Evolutionary conservation across 2,329 filamentous ascomycete species (phyloP).

Genomic region (Exophiala viscosa): DNA sequence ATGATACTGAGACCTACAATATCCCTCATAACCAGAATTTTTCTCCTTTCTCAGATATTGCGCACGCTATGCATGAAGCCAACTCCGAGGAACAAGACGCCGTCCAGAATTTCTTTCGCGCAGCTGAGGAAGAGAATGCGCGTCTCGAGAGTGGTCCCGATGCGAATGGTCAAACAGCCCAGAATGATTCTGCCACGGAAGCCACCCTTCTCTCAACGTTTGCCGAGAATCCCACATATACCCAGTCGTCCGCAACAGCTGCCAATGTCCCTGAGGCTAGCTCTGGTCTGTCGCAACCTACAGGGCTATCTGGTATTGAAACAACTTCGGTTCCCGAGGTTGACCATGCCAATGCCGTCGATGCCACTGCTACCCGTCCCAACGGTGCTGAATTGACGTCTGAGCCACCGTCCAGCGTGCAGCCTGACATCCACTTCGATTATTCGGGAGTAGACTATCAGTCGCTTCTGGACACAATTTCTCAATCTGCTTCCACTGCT

Average conservation of each 20-base stretch:
- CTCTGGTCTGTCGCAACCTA: slow-evolving; percentile 5
- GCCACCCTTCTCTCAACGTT: slow-evolving; percentile 17
- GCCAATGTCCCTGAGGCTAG: slow-evolving; percentile 6
- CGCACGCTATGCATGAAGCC: slow-evolving; percentile 24
- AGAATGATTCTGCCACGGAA: slow-evolving; percentile 13
- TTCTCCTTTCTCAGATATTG: slow-evolving; percentile 27
- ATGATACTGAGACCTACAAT: slow-evolving; percentile 60
- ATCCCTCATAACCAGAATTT: slow-evolving; percentile 36
- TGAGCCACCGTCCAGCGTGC: slow-evolving; percentile 11
- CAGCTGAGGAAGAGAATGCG: slow-evolving; percentile 26
- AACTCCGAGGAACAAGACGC: slow-evolving; percentile 29
- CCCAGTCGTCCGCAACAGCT: slow-evolving; percentile 14
- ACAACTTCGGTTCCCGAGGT: not conserved
- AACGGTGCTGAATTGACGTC: slow-evolving; percentile 5
- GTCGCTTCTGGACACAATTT: slow-evolving; percentile 47
- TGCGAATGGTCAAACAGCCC: slow-evolving; percentile 10
- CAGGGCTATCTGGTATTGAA: slow-evolving; percentile 4
- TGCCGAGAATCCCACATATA: slow-evolving; percentile 13
- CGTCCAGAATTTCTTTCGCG: slow-evolving; percentile 27
- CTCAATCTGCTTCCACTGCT: slow-evolving; percentile 35
- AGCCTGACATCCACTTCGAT: slow-evolving; percentile 9
- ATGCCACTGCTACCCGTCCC: slow-evolving; percentile 4
- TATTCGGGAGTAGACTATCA: slow-evolving; percentile 46
- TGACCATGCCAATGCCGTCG: slow-evolving; percentile 1
- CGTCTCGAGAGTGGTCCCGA: slow-evolving; percentile 13